These are phyloP conservation scores for Chlorella ohadii DNA, from an alignment of 139 green algal genomes.

Conservation along the genomic window DNA sequence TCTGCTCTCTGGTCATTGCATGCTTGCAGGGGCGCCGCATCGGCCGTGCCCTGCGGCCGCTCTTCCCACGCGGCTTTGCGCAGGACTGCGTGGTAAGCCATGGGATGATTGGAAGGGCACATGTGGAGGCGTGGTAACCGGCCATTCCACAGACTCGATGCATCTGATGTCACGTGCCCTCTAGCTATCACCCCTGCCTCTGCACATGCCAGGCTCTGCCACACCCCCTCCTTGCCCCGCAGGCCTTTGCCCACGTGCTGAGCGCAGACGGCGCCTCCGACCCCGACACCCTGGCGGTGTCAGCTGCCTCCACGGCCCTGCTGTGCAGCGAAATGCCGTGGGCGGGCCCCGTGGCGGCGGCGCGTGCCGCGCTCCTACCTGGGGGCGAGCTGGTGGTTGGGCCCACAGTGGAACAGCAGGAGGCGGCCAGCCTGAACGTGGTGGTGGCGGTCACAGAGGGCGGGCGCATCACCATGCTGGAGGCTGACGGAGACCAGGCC, in stretches of 20 bases:
- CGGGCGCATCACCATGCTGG: slow-evolving; percentile 62
- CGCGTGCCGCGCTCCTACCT: slow-evolving; percentile 37
- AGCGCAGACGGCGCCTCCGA: slow-evolving; percentile 62
- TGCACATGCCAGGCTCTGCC: not conserved
- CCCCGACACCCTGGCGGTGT: slow-evolving; percentile 77
- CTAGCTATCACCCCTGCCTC: no score
- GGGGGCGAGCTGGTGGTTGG: slow-evolving; percentile 29
- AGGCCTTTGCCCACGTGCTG: slow-evolving; percentile 62
- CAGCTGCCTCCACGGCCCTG: slow-evolving; percentile 79
- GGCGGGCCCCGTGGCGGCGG: slow-evolving; percentile 71
- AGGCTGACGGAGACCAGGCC: slow-evolving; percentile 52
- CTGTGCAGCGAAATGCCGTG: slow-evolving; percentile 72
- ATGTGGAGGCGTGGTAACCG: no score
- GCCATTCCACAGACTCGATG: no score
- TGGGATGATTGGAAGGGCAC: no score
- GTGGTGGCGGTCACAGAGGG: slow-evolving; percentile 67
- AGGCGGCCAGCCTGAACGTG: slow-evolving; percentile 44
- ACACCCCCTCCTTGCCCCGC: not conserved
- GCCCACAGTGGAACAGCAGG: slow-evolving; percentile 24
- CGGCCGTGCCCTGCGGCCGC: slow-evolving; percentile 75
- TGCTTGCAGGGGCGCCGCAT: slow-evolving; percentile 38
- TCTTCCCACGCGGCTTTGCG: slow-evolving; percentile 74
- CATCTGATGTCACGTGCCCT: no score
- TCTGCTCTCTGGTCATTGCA: no score
- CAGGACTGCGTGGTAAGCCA: slow-evolving; percentile 8